Conservation (phyloP, 1,284 basidiomycete species). For the Rhodotorula sp. region DNA sequence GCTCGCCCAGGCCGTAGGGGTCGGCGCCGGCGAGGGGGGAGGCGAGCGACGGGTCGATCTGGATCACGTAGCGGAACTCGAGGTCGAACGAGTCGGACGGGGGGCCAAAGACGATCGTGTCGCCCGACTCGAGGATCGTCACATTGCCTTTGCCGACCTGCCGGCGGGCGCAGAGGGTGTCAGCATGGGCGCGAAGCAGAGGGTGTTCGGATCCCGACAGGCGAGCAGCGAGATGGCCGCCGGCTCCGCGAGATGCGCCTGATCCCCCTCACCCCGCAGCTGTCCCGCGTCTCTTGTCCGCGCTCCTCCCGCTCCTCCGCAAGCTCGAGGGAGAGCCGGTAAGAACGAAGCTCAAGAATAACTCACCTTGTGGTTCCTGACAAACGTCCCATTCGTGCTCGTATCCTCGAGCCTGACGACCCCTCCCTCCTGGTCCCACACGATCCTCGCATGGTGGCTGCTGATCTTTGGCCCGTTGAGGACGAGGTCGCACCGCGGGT, state of each 20-base stretch:
- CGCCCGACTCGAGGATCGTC: constrained; percentile 41
- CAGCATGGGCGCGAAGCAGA: neutral
- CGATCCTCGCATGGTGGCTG: constrained; percentile 40
- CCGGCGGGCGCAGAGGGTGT: neutral
- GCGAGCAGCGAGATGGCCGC: neutral
- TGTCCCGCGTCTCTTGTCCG: neutral
- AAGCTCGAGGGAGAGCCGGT: neutral
- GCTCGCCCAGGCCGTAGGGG: constrained; percentile 31
- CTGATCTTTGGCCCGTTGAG: constrained; percentile 40
- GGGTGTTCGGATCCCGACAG: neutral
- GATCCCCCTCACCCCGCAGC: neutral
- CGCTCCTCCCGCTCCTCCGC: neutral
- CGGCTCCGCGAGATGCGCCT: neutral
- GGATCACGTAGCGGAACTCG: constrained; percentile 42
- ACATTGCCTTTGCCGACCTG: constrained; percentile 42
- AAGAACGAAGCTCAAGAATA: neutral
- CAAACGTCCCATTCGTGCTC: constrained; percentile 44
- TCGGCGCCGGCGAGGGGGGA: neutral
- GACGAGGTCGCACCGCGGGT: constrained; percentile 31
- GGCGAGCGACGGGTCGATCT: constrained; percentile 8
- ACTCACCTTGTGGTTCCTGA: constrained; percentile 35
- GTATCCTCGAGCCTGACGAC: constrained; percentile 40
- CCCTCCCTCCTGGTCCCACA: constrained; percentile 27
- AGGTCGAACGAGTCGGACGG: constrained; percentile 16
- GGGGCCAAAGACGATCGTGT: constrained; percentile 42